phyloP scores from a whole-genome alignment of 805 yeast genomes.

The Komagataella pseudopastoris region DNA sequence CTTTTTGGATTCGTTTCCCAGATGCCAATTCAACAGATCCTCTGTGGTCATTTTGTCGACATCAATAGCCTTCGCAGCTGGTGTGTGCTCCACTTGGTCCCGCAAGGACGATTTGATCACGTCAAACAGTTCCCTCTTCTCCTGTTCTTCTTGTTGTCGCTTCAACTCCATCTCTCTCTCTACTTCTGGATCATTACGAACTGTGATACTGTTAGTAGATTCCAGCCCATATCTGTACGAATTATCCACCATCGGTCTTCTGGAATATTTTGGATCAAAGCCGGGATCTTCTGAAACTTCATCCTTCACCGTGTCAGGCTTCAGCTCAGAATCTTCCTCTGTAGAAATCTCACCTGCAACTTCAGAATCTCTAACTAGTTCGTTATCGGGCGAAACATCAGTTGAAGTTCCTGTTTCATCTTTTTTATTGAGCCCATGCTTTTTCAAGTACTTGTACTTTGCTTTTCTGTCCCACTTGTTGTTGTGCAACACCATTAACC shows the following conservation, averaged over 20 bases:
- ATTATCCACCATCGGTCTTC: not conserved
- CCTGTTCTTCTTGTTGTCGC: conserved; percentile 3
- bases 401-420: not conserved
- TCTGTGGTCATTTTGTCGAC: conserved; percentile 1
- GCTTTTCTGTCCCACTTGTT: conserved; percentile 39
- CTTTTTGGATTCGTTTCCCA: conserved; percentile 2
- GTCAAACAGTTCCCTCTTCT: not conserved
- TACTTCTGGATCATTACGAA: not conserved
- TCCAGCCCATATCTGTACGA: not conserved
- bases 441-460: conserved; percentile 23
- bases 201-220: not conserved
- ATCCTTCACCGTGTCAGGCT: not conserved
- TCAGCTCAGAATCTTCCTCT: not conserved
- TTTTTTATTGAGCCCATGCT: conserved; percentile 20
- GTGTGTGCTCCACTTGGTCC: not conserved
- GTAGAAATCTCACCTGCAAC: not conserved
- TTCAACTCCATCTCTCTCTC: not conserved
- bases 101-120: not conserved
- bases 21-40: conserved; percentile 3
- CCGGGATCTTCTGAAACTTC: not conserved
- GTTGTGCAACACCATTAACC: conserved; percentile 34
- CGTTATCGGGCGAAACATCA: not conserved
- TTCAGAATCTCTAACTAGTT: not conserved
- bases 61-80: not conserved
- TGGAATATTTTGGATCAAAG: not conserved